Conservation (phyloP, 164 flowering plant genomes). For the Tetracentron sinense region DNA sequence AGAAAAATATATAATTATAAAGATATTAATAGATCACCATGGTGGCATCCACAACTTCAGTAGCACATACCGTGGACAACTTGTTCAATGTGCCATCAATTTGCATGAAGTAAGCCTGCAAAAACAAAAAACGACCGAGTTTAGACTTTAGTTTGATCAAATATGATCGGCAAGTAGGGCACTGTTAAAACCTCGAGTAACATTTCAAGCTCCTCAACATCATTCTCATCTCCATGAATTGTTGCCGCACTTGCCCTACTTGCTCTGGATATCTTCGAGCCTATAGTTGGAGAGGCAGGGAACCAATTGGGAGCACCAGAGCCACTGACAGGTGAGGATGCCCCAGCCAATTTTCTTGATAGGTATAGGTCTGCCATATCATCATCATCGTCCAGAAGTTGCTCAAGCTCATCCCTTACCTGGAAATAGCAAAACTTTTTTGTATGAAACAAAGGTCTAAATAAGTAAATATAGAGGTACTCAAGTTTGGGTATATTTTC, state of each 20-base stretch:
- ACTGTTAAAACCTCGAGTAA: slow-evolving; percentile 67
- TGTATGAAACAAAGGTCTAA: too few relatives aligned
- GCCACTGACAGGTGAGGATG: slow-evolving; percentile 66
- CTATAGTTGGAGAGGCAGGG: slow-evolving; percentile 69
- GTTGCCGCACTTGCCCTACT: slow-evolving; percentile 74
- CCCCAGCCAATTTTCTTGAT: slow-evolving; percentile 65
- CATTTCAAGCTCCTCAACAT: slow-evolving; percentile 97
- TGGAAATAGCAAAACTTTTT: slow-evolving; percentile 18
- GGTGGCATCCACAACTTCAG: neutral
- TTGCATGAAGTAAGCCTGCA: slow-evolving; percentile 98
- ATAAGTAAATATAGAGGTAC: too few relatives aligned
- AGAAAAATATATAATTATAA: too few relatives aligned
- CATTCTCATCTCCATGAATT: slow-evolving; percentile 74
- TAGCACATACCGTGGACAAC: slow-evolving; percentile 67
- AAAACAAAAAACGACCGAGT: slow-evolving; percentile 11
- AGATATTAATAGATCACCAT: too few relatives aligned
- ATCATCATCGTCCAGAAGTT: slow-evolving; percentile 92
- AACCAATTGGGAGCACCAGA: slow-evolving; percentile 60
- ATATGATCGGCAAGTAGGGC: neutral
- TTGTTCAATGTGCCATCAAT: slow-evolving; percentile 92
- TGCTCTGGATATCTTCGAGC: slow-evolving; percentile 73
- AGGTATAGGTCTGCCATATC: slow-evolving; percentile 96
- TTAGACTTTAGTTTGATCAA: slow-evolving; percentile 10
- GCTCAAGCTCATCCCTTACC: slow-evolving; percentile 98
- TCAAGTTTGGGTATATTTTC: too few relatives aligned